Evolutionary conservation across 768 basidiomycete genomes (phyloP).

Genomic region (Mycena filopes): DNA sequence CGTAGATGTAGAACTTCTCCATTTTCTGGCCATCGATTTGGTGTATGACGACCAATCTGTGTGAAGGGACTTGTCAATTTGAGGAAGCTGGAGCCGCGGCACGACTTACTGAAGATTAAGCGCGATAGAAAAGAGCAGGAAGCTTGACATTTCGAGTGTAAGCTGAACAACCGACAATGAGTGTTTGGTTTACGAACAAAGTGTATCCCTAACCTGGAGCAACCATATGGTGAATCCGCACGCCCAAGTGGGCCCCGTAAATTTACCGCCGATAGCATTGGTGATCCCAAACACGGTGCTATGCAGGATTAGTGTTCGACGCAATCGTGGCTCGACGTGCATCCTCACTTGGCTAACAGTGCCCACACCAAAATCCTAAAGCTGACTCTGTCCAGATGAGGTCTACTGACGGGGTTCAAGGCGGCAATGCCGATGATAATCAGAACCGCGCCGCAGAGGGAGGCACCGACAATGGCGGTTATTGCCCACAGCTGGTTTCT

Average conservation of each 20-base stretch:
- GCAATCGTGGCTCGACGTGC: too few relatives aligned
- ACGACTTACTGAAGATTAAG: slow-evolving; percentile 35
- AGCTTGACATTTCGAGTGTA: slow-evolving; percentile 35
- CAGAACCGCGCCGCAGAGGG: slow-evolving; percentile 34
- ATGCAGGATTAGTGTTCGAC: background rate
- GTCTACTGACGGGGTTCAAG: slow-evolving; percentile 18
- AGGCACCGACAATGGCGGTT: slow-evolving; percentile 27
- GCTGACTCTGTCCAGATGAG: slow-evolving; percentile 36
- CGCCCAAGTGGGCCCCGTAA: slow-evolving; percentile 23
- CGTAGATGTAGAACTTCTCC: slow-evolving; percentile 35
- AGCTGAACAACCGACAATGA: slow-evolving; percentile 2
- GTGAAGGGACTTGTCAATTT: too few relatives aligned
- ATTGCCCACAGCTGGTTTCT: slow-evolving; percentile 19
- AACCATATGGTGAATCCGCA: slow-evolving; percentile 37
- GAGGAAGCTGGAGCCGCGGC: background rate
- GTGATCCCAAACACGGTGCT: slow-evolving; percentile 36
- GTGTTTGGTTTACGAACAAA: background rate
- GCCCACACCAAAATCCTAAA: slow-evolving; percentile 36
- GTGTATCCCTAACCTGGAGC: slow-evolving; percentile 25
- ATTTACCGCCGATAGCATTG: slow-evolving; percentile 33
- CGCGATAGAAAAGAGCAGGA: slow-evolving; percentile 35
- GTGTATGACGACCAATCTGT: slow-evolving; percentile 37
- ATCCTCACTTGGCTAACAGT: slow-evolving; percentile 32
- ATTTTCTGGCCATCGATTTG: slow-evolving; percentile 31
- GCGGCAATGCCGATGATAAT: slow-evolving; percentile 26